These are phyloP conservation scores for Apophysomyces sp. DNA, from an alignment of 371 early-diverging fungal species.

Conservation along the genomic window DNA sequence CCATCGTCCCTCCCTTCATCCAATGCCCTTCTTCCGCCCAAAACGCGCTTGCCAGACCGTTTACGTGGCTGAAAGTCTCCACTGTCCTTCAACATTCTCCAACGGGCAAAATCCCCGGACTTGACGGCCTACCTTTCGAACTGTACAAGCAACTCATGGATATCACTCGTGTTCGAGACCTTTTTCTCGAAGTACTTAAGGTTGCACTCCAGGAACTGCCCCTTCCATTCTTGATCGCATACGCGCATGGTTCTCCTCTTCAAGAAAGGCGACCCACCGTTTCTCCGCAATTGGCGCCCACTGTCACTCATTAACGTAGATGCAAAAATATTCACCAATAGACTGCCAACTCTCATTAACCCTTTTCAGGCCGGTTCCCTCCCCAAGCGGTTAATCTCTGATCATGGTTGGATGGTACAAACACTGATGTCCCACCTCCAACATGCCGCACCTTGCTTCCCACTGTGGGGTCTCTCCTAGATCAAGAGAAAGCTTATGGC, in stretches of 20 bases:
- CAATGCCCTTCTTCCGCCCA: too few species aligned
- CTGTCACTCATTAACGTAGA: conserved; percentile 26
- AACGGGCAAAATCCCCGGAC: conserved; percentile 7
- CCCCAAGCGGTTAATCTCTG: conserved; percentile 13
- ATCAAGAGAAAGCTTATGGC: too few species aligned
- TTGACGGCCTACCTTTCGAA: conserved; percentile 25
- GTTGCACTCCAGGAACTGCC: background rate
- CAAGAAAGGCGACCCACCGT: conserved; percentile 26
- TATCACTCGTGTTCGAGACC: background rate
- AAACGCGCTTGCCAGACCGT: too few species aligned
- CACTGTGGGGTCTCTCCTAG: too few species aligned
- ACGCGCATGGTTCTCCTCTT: conserved; percentile 22
- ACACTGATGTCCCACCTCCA: conserved; percentile 9
- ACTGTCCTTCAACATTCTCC: background rate
- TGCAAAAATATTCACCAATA: conserved; percentile 23
- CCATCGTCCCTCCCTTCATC: too few species aligned
- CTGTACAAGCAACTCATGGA: conserved; percentile 2
- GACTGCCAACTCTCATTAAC: background rate
- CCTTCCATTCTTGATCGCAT: conserved; percentile 14
- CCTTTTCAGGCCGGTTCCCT: background rate
- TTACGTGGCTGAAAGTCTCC: too few species aligned
- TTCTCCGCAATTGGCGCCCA: conserved; percentile 24
- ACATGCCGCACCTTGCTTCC: background rate
- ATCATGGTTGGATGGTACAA: conserved; percentile 16
- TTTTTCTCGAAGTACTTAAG: background rate